Percentiles rank a stretch among this genome's conserved stretches.
These are phyloP conservation scores for Pyrenophora teres DNA, from an alignment of 2,329 filamentous ascomycete genomes.

Conservation along the genomic window DNA sequence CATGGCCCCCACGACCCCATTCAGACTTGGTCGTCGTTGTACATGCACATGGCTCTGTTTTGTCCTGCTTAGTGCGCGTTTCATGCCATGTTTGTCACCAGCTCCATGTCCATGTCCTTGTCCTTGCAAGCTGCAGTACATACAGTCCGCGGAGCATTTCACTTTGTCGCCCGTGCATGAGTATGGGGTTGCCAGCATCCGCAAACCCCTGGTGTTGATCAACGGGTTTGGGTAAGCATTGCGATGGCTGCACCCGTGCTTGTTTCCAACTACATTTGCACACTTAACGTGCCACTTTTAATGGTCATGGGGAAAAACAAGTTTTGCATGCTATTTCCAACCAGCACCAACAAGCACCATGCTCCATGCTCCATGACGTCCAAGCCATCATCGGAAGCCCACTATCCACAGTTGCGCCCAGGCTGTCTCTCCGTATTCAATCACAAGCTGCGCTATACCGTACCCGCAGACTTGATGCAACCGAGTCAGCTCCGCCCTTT, in stretches of 20 bases:
- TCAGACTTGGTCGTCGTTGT: constrained; percentile 1
- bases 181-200: constrained; percentile 10
- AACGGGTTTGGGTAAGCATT: constrained; percentile 18
- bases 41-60: not conserved
- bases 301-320: not conserved
- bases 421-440: constrained; percentile 4
- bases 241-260: constrained; percentile 3
- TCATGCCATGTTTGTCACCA: not conserved
- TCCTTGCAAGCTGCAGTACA: constrained; percentile 1
- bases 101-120: not conserved
- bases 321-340: constrained; percentile 2
- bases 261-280: not conserved
- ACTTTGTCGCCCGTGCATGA: constrained; percentile 3
- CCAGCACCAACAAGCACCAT: not conserved
- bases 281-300: constrained; percentile 5
- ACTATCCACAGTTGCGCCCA: constrained; percentile 15
- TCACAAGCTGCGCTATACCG: constrained; percentile 9
- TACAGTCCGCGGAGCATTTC: too few species aligned
- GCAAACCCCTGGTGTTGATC: constrained; percentile 10
- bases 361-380: constrained; percentile 4
- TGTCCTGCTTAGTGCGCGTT: constrained; percentile 5
- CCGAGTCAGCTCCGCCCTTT: constrained; percentile 10
- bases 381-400: constrained; percentile 2
- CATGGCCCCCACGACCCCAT: constrained; percentile 16
- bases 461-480: constrained; percentile 10